Evolutionary conservation across 2,329 filamentous ascomycete genomes (phyloP).

Genomic region (Sporothrix euskadiensis): DNA sequence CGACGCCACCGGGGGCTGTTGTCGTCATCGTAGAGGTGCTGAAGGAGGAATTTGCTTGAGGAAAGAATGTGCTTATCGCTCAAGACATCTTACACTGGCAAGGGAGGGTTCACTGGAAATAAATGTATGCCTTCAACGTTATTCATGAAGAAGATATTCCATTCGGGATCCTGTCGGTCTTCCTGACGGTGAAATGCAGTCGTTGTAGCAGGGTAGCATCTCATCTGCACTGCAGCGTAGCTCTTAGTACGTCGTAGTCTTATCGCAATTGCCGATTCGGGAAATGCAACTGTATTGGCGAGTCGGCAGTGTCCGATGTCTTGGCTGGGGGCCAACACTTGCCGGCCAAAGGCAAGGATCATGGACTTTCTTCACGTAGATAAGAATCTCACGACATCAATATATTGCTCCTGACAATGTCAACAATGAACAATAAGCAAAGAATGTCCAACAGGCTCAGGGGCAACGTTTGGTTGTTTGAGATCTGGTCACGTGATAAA

Average conservation of each 20-base stretch:
- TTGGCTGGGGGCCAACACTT: neutral
- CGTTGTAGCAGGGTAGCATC: neutral
- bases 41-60: neutral
- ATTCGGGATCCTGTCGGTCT: neutral
- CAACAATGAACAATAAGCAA: neutral
- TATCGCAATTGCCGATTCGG: constrained; percentile 12
- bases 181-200: neutral
- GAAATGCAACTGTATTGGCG: neutral
- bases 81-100: neutral
- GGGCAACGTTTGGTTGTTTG: neutral
- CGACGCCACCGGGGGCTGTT: constrained; percentile 14
- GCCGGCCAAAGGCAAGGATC: neutral
- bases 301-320: constrained; percentile 5
- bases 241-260: neutral
- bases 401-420: neutral
- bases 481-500: neutral
- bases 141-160: neutral
- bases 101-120: neutral
- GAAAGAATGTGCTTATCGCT: neutral
- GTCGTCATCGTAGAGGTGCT: neutral
- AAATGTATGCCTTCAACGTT: too few species aligned
- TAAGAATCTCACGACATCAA: neutral
- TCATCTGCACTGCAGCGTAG: neutral
- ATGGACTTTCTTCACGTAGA: neutral
- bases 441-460: neutral